A percentile compares a stretch with the other conserved stretches of the same genome.
Evolutionary conservation across 2,329 filamentous ascomycete species (phyloP).

Genomic region (Fusarium avenaceum): DNA sequence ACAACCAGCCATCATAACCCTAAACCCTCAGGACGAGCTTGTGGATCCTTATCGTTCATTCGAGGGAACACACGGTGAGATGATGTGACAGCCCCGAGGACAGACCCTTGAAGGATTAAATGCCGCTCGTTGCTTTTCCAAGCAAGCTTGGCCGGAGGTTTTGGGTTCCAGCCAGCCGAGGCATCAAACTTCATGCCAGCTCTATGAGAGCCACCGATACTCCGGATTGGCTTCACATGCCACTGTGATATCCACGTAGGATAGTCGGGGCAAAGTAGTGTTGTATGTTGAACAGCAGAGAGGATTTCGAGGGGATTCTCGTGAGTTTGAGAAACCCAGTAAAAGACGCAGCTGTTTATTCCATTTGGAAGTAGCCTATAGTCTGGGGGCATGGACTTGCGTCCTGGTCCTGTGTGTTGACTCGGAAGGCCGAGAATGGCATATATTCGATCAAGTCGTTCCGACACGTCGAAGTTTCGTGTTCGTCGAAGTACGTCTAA

Average conservation of each 20-base stretch:
- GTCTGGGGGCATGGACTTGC: neutral
- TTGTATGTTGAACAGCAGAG: neutral
- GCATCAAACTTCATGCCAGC: neutral
- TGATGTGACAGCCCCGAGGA: neutral
- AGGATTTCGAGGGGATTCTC: neutral
- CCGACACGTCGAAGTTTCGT: neutral
- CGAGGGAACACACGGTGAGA: neutral
- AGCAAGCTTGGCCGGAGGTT: neutral
- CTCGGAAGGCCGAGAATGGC: neutral
- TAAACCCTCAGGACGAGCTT: neutral
- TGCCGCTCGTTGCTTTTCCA: neutral
- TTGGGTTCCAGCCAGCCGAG: neutral
- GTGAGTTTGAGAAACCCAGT: neutral
- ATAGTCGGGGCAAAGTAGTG: neutral
- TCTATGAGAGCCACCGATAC: neutral
- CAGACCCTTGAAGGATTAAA: neutral
- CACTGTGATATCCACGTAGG: neutral
- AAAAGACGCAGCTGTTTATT: neutral
- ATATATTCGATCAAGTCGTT: neutral
- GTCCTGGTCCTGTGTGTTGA: neutral
- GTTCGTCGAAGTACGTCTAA: neutral
- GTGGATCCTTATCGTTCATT: neutral
- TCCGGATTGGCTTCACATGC: neutral
- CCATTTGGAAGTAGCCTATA: neutral
- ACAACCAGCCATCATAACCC: neutral